These are phyloP conservation scores for Vigna mungo DNA, from an alignment of 306 rosid genomes.

Conservation along the genomic window DNA sequence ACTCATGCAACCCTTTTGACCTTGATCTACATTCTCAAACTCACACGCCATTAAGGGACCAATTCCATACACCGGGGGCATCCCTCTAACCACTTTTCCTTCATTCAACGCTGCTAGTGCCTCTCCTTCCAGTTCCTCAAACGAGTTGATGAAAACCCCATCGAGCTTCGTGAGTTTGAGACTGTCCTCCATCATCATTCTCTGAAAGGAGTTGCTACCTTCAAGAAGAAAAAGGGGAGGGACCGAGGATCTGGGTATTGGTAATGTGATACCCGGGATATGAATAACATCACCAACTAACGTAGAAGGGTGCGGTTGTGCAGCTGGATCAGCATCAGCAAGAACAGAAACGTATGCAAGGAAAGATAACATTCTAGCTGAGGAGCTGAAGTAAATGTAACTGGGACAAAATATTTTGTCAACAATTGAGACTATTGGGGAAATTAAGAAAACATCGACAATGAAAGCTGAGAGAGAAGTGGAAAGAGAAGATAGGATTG, in stretches of 20 bases:
- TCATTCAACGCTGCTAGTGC: conserved; percentile 38
- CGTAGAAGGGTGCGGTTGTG: background rate
- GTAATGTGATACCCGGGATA: conserved; percentile 41
- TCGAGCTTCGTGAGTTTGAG: background rate
- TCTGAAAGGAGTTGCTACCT: background rate
- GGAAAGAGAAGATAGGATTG: background rate
- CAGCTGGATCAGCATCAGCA: background rate
- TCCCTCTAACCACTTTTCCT: conserved; percentile 39
- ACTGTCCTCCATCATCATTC: background rate
- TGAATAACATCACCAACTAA: conserved; percentile 4
- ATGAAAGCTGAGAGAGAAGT: background rate
- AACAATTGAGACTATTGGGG: background rate
- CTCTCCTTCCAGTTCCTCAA: conserved; percentile 48
- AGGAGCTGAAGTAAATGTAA: conserved; percentile 45
- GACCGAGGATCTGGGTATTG: background rate
- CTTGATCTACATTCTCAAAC: conserved; percentile 41
- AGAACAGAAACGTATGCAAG: conserved; percentile 40
- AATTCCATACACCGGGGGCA: conserved; percentile 43
- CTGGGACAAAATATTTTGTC: conserved; percentile 15
- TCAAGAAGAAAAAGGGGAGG: background rate
- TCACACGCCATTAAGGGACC: conserved; percentile 49
- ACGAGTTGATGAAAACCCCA: conserved; percentile 59
- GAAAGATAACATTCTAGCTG: conserved; percentile 49
- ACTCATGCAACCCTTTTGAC: no score
- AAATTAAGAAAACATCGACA: background rate